A percentile compares a stretch with the other conserved stretches of the same genome.
phyloP scores from a whole-genome alignment of 768 basidiomycete genomes.

The Omphalotus guepiniiformis region DNA sequence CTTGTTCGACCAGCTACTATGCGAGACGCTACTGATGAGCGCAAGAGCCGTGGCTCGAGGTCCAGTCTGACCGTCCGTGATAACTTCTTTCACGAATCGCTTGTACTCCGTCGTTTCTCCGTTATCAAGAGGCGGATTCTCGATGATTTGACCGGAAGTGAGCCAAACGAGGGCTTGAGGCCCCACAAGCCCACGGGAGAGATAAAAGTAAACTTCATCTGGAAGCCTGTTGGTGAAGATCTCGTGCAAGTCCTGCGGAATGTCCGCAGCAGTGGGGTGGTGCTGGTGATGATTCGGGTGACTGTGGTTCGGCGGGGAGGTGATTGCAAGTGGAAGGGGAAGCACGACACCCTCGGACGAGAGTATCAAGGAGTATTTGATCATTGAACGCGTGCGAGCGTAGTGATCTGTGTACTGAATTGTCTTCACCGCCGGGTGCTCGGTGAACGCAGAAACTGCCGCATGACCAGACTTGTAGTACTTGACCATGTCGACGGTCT shows the following conservation, averaged over 20 bases:
- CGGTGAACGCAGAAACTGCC: conserved; percentile 70
- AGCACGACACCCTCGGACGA: conserved; percentile 79
- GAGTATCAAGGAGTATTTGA: conserved; percentile 88
- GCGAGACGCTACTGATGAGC: conserved; percentile 74
- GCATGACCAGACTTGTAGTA: conserved; percentile 88
- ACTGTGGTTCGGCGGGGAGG: conserved; percentile 41
- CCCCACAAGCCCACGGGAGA: conserved; percentile 86
- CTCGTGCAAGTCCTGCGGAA: conserved; percentile 88
- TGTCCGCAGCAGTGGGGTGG: conserved; percentile 79
- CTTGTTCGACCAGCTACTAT: conserved; percentile 77
- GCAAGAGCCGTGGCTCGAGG: conserved; percentile 91
- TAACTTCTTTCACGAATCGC: conserved; percentile 92
- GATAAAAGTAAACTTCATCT: conserved; percentile 94
- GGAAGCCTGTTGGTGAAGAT: conserved; percentile 93
- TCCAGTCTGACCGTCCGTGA: conserved; percentile 91
- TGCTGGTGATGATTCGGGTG: conserved; percentile 55
- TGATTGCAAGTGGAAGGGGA: conserved; percentile 74
- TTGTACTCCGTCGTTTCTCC: conserved; percentile 94
- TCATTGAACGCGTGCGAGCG: conserved; percentile 84
- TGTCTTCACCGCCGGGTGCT: conserved; percentile 79
- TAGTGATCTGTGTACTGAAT: conserved; percentile 82
- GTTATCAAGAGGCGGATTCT: conserved; percentile 88
- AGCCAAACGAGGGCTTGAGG: conserved; percentile 95
- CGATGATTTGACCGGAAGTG: conserved; percentile 78
- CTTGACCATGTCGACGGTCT: conserved; percentile 88